phyloP scores from a whole-genome alignment of 2,329 filamentous ascomycete genomes.

The Tolypocladium ophioglossoides region DNA sequence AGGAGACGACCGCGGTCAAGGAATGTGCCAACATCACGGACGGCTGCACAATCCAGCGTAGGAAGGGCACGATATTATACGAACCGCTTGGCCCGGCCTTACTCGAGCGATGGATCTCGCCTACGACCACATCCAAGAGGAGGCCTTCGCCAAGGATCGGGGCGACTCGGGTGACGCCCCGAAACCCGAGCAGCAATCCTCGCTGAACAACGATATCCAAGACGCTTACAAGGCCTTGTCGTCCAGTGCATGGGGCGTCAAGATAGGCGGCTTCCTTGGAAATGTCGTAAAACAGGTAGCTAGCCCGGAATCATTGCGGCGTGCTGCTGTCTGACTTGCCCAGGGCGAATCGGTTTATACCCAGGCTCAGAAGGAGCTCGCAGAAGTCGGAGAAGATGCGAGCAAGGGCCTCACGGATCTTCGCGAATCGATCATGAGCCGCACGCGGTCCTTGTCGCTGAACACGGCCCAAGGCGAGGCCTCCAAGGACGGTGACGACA shows the following conservation, averaged over 20 bases:
- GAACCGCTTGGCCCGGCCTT: not conserved
- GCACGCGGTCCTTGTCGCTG: slow-evolving; percentile 64
- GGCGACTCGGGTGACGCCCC: slow-evolving; percentile 34
- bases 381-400: slow-evolving; percentile 69
- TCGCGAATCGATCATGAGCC: slow-evolving; percentile 55
- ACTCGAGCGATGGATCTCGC: slow-evolving; percentile 70
- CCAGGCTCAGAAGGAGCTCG: slow-evolving; percentile 77
- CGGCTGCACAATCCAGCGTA: not conserved
- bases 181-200: slow-evolving; percentile 31
- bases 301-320: too few species aligned
- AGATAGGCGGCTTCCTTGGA: slow-evolving; percentile 78
- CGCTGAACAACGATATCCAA: slow-evolving; percentile 80
- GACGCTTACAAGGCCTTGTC: slow-evolving; percentile 94
- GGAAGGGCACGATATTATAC: not conserved
- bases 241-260: slow-evolving; percentile 80
- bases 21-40: not conserved
- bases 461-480: slow-evolving; percentile 27
- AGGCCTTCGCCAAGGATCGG: slow-evolving; percentile 53
- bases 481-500: slow-evolving; percentile 21
- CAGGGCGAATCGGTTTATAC: slow-evolving; percentile 75
- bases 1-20: not conserved
- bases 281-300: slow-evolving; percentile 84
- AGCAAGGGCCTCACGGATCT: slow-evolving; percentile 68
- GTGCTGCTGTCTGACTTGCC: not conserved
- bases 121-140: slow-evolving; percentile 93